Conservation (phyloP, 768 basidiomycete genomes). For the Mycena albidolilacea region DNA sequence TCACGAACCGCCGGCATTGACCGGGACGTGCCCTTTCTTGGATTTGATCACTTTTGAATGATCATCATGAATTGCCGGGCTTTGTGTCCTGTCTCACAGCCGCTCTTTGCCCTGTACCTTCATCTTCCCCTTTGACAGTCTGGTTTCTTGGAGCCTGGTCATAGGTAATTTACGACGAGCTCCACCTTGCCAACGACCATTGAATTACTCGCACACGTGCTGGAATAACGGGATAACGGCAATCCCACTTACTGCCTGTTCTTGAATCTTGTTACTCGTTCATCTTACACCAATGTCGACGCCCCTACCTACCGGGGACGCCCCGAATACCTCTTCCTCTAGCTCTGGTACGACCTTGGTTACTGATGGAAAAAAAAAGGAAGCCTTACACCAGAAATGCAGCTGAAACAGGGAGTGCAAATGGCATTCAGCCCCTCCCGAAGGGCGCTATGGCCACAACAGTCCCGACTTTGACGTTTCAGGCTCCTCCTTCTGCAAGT, state of each 20-base stretch:
- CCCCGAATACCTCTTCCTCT: neutral
- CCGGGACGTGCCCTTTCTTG: neutral
- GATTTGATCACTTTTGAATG: neutral
- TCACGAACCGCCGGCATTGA: neutral
- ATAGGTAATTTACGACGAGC: constrained; percentile 16
- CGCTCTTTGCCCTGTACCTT: constrained; percentile 5
- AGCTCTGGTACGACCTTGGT: constrained; percentile 8
- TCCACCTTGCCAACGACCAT: neutral
- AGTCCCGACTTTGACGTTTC: constrained; percentile 22
- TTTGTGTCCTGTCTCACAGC: constrained; percentile 14
- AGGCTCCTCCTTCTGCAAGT: constrained; percentile 22
- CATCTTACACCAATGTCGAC: constrained; percentile 13
- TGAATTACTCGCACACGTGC: neutral
- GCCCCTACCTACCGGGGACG: neutral
- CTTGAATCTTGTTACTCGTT: neutral
- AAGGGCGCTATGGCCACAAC: constrained; percentile 37
- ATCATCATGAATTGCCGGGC: constrained; percentile 6
- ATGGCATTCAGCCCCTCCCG: constrained; percentile 29
- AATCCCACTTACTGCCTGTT: neutral
- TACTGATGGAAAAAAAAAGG: neutral
- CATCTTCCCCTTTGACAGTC: constrained; percentile 21
- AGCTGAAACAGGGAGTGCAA: constrained; percentile 11
- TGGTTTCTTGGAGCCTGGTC: constrained; percentile 1
- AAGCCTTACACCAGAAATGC: neutral
- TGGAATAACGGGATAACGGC: neutral